Evolutionary conservation across 2,329 filamentous ascomycete species (phyloP), one percentile per base, ranked within the genome.

Genomic region (Thermothelomyces thermophilus): DNA sequence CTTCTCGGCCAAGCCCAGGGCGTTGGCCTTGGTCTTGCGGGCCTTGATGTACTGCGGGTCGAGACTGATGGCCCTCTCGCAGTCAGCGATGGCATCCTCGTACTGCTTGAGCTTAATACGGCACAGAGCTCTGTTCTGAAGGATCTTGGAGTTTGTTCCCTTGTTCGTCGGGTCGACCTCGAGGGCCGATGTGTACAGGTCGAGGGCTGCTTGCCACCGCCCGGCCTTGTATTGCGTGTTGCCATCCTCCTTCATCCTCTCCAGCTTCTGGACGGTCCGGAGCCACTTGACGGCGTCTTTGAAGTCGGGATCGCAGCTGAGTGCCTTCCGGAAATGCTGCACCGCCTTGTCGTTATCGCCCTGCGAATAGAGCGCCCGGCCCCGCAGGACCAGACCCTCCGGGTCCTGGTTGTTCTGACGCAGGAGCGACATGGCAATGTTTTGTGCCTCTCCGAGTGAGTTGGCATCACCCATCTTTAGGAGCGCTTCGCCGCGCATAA

Each of bases 301-400:
- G 73, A 87, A 93, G 67, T 98, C 93, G 8, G 93, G 93, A 61
- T 97, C 93, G 66, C 90, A 89, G 66, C 78, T 86, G 49, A 95
- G 73, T 17, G 91, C 93, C 71, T 93, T 87, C 57, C 89, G 82
- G 73, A 97, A 93, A 67, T 94, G 87, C 64, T 91, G 87, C 37
- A 95, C 79, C 1, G 93, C 91, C 75, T 96, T 95, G 2, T 94
- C 87, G 63, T 95, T 95, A 60, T 98, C 93, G 26, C 93, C 93
- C 65, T 93, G 87, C 3, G 83, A 84, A 62, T 97, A 97, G 43
- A 95, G 77, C 14, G 89, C 86, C 56, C 90, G 82, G 20, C 91
- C 93, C 41, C 91, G 82, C 45, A 98, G 79, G 5, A 96, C 87
- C 56, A 98, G 73, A 1, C 91, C 93, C 70, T 98, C 93, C 1